phyloP scores from a whole-genome alignment of 2,329 filamentous ascomycete genomes.

The Botrytis pseudocinerea region DNA sequence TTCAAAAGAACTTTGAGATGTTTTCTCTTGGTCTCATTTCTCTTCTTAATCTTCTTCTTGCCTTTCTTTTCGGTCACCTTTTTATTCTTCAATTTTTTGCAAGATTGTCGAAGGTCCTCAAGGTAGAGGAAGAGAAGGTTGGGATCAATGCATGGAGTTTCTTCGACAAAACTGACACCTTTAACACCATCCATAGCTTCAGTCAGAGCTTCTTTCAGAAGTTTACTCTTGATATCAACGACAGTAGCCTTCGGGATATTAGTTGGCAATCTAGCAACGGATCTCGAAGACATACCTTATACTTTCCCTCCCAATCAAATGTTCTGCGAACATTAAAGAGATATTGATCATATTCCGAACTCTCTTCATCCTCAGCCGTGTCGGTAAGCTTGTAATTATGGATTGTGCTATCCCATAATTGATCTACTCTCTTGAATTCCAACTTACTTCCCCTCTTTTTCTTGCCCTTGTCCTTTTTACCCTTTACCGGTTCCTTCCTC shows the following conservation, averaged over 20 bases:
- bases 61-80: conserved; percentile 53
- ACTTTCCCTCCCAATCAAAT: conserved; percentile 84
- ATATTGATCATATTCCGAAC: conserved; percentile 72
- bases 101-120: conserved; percentile 67
- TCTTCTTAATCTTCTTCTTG: conserved; percentile 61
- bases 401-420: conserved; percentile 58
- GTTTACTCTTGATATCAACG: conserved; percentile 83
- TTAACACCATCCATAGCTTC: conserved; percentile 76
- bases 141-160: conserved; percentile 71
- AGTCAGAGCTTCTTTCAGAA: conserved; percentile 68
- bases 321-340: conserved; percentile 80
- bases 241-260: conserved; percentile 51
- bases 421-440: conserved; percentile 70
- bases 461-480: conserved; percentile 45
- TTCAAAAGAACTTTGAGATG: conserved; percentile 72
- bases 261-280: conserved; percentile 21
- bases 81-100: conserved; percentile 63
- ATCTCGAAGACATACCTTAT: conserved; percentile 46
- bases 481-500: conserved; percentile 38
- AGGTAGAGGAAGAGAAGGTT: conserved; percentile 74
- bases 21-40: conserved; percentile 57
- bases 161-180: conserved; percentile 76
- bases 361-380: conserved; percentile 61
- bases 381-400: conserved; percentile 70
- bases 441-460: conserved; percentile 52